Evolutionary conservation across 129 eudicot genomes (phyloP), one percentile per base, ranked within the genome.

Genomic region (Flaveria ramosissima): DNA sequence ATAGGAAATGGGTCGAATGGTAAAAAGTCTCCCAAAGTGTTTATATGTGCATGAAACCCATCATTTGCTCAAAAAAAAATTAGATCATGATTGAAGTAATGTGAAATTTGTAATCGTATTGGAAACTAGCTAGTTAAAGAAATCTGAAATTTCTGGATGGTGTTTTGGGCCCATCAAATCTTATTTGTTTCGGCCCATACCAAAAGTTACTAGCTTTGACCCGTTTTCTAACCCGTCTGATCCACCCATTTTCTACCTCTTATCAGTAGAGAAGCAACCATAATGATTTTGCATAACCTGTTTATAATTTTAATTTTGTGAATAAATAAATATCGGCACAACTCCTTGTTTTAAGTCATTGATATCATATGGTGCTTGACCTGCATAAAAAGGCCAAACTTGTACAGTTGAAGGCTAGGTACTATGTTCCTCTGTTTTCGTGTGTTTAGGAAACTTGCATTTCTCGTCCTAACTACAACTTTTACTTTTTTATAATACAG

Each of bases 401-500:
- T 55, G 14, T 75, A 20, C 30, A 30, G 57, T 60, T 55, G 57
- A 57, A 30, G 48, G 39, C 14, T 12, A 46, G 24, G 60, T 1
- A 32, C 60, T 30, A 11, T 68, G 46, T 19, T 61, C 23, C 43
- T 70, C 6, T 46, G 32, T 51, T 75, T 68, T 9, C 27, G 53
- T 21, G 53, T 45, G 16, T 32, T 78, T 82, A 11, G 64, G 9
- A 56, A 45, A 32, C 43, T 68, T 72, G 43, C 73, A 46, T 85
- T 78, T 56, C 72, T 88, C 17, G 63, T 78, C 73, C 63, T 80
- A 66, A 57, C 76, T 60, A 72, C 67, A 53, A 69, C 42, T 68
- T 52, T 73, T 68, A 45, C 61, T 73, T 13, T 78, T 78, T 55
- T 46, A 73, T 30, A 12, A 27, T 74, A 78, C 92, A 92, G 97